Conservation (phyloP, 352 stramenopile genomes). For the Phytopythium vexans region DNA sequence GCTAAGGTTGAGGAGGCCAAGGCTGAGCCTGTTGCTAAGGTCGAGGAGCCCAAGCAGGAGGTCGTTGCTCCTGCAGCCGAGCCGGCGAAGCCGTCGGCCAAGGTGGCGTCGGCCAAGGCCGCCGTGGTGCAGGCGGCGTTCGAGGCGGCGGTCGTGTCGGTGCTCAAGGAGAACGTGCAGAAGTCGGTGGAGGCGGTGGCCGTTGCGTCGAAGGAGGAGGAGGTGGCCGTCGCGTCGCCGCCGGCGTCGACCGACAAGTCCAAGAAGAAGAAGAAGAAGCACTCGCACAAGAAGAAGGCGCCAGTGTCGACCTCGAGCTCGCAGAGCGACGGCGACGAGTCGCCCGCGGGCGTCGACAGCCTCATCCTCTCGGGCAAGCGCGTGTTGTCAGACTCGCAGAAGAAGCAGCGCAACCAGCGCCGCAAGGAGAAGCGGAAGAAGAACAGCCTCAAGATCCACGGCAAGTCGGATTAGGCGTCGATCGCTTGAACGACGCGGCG, state of each 20-base stretch:
- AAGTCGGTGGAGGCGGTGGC: conserved; percentile 9
- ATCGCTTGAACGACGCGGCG: too few species aligned
- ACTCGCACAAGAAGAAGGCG: conserved; percentile 21
- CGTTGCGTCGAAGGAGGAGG: conserved; percentile 14
- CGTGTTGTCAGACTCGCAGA: conserved; percentile 53
- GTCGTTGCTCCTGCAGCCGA: neutral
- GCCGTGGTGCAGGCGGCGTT: conserved; percentile 23
- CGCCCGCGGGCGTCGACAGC: conserved; percentile 26
- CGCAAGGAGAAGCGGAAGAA: conserved; percentile 81
- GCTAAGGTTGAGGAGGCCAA: conserved; percentile 5
- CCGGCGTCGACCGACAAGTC: conserved; percentile 11
- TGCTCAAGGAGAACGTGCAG: conserved; percentile 26
- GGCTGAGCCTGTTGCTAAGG: conserved; percentile 3
- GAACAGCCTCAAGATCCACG: conserved; percentile 51
- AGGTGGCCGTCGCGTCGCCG: conserved; percentile 12
- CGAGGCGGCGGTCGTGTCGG: conserved; percentile 19
- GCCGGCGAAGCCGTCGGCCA: conserved; percentile 13
- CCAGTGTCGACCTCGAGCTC: conserved; percentile 14
- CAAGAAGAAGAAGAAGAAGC: conserved; percentile 38
- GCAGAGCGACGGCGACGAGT: conserved; percentile 29
- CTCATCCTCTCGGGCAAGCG: conserved; percentile 18
- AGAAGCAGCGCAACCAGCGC: conserved; percentile 62
- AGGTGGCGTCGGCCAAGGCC: conserved; percentile 24
- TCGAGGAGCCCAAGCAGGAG: neutral
- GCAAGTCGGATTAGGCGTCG: neutral